Evolutionary conservation across 345 rosid genomes (phyloP), one percentile per base, ranked within the genome.

Genomic region (Cardamine resedifolia): DNA sequence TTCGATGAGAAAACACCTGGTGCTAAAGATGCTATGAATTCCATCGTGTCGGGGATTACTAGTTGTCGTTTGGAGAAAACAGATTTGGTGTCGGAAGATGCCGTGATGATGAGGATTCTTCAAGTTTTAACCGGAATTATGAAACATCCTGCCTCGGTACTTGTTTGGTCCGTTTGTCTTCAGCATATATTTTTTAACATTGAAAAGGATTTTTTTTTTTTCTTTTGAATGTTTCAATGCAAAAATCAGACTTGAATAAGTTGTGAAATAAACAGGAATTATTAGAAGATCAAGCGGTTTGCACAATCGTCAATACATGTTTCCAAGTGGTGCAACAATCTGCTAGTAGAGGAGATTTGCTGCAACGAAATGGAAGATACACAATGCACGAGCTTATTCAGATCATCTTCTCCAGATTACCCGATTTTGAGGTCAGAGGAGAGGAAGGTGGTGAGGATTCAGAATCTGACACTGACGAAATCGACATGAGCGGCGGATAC

Each of bases 251-350:
- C 10, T 1, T 15, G 9, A 39, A 41, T 21, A 18, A 55, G 6
- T n/a, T 31, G n/a, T 55, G 19, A 24, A 24, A 20, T 16, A 21
- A 49, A 49, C 72, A 77, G 76, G 69, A 80, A 7, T 52, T 88
- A 64, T 84, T 95, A 34, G 77, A 87, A 3, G 92, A 95, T 55
- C 84, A 86, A 11, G 83, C 96, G 10, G 88, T 90, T 71, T 91
- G 96, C 63, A 90, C 89, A 12, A 77, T 91, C 4, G 96, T 95
- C 44, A 91, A 95, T 58, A 85, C 96, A 0, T 95, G 99, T 76
- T 95, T 91, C 65, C 97, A 91, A 62, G 90, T 91, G 4, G 88
- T 91, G 36, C 97, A 90, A 70, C 96, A 91, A 75, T 88, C 96
- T 0, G 62, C 85, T 0, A 75, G 72, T 57, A 79, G 90, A 51